Conservation (phyloP, 1,284 basidiomycete genomes). For the Trichosporon sp. region DNA sequence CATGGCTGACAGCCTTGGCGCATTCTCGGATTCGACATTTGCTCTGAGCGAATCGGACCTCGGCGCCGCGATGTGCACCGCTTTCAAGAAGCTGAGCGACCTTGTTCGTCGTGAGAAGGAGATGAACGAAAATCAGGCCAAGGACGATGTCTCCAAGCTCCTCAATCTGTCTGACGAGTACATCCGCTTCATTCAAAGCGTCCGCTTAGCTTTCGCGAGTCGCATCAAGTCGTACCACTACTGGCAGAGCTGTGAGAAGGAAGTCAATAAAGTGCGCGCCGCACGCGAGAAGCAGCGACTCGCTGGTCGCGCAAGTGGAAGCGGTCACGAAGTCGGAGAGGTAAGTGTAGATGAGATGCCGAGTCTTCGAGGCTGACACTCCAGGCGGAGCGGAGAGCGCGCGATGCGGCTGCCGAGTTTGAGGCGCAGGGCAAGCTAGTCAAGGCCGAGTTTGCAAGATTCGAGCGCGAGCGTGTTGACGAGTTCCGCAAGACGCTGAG, state of each 20-base stretch:
- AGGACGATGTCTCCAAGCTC: conserved; percentile 69
- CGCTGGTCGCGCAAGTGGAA: conserved; percentile 56
- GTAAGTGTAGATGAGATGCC: conserved; percentile 47
- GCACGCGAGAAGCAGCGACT: conserved; percentile 73
- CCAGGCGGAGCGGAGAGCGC: conserved; percentile 73
- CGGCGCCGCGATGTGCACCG: conserved; percentile 63
- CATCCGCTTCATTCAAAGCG: conserved; percentile 79
- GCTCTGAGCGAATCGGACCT: conserved; percentile 70
- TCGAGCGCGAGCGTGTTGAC: conserved; percentile 86
- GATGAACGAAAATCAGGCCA: conserved; percentile 63
- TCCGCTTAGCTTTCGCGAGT: conserved; percentile 66
- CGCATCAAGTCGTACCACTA: conserved; percentile 74
- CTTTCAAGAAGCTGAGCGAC: conserved; percentile 63
- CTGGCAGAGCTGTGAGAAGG: conserved; percentile 73
- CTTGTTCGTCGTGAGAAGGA: conserved; percentile 68
- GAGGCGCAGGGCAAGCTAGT: conserved; percentile 79
- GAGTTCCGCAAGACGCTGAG: conserved; percentile 45
- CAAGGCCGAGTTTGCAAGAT: conserved; percentile 85
- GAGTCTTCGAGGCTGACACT: not conserved
- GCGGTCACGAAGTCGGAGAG: conserved; percentile 61
- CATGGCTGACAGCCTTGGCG: conserved; percentile 59
- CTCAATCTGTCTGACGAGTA: conserved; percentile 83
- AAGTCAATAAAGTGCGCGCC: conserved; percentile 64
- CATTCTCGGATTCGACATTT: conserved; percentile 63
- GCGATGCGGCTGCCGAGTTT: conserved; percentile 78